phyloP scores from a whole-genome alignment of 352 stramenopile species.

The Pythium oligandrum region DNA sequence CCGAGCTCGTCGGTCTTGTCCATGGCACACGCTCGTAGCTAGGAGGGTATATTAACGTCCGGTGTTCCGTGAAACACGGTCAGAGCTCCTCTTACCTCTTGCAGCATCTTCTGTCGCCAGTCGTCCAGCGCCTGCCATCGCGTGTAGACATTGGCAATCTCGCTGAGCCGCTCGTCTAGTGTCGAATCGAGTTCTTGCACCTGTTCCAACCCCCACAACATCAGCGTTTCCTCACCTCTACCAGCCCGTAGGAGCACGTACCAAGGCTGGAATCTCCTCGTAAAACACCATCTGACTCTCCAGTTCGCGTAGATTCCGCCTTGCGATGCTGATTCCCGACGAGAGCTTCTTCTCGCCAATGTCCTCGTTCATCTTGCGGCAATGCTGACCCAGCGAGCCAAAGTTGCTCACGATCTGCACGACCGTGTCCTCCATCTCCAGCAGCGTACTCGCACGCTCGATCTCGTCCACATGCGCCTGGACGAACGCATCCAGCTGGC shows the following conservation, averaged over 20 bases:
- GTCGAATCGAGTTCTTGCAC: slow-evolving; percentile 28
- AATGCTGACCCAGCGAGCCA: slow-evolving; percentile 47
- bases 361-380: slow-evolving; percentile 79
- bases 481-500: slow-evolving; percentile 63
- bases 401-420: slow-evolving; percentile 59
- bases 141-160: slow-evolving; percentile 58
- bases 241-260: slow-evolving; percentile 7
- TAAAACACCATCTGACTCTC: slow-evolving; percentile 83
- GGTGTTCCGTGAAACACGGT: not conserved
- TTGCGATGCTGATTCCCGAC: slow-evolving; percentile 72
- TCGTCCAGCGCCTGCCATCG: slow-evolving; percentile 76
- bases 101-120: slow-evolving; percentile 78
- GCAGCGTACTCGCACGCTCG: slow-evolving; percentile 64
- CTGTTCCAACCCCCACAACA: slow-evolving; percentile 6
- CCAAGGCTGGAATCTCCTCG: slow-evolving; percentile 63
- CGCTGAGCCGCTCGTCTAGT: slow-evolving; percentile 41
- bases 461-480: slow-evolving; percentile 83
- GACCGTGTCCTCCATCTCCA: slow-evolving; percentile 67
- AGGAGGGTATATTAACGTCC: not conserved
- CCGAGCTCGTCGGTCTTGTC: slow-evolving; percentile 74
- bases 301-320: slow-evolving; percentile 76
- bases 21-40: slow-evolving; percentile 47
- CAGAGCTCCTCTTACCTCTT: slow-evolving; percentile 38
- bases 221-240: not conserved
- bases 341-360: slow-evolving; percentile 77